Base-by-base conservation (phyloP, 495 filamentous ascomycete species). In the Aspergillus steynii region DNA sequence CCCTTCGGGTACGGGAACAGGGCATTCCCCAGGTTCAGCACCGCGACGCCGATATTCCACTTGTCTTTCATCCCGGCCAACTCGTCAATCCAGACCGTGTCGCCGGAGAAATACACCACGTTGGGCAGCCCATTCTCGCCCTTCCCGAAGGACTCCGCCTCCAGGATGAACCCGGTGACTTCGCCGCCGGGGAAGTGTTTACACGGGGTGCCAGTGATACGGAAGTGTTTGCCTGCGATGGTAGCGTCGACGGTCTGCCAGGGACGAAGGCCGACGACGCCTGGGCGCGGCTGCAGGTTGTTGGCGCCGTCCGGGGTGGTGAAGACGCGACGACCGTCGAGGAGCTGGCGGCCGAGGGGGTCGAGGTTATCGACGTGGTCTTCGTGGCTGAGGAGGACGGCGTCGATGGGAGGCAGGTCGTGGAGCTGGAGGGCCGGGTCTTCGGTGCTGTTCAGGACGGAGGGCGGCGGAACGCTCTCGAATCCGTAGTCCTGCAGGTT, bases 361-460 rank as follows among this genome's bases (percentile, higher is more conserved):
- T 85, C 81, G 1, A 85, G 73, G 60, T 83, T 85, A 59, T 84
- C 81, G 0, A 74, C 72, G 56, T 85, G 81, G 62, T 83, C 81
- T 67, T 84, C 82, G 53, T 85, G 80, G 62, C 77, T 79, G 20
- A 85, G 74, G 2, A 85, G 71, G 3, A 85, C 69, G 9, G 75
- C 79, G 34, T 83, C 81, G 60, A 84, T 80, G 5, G 69, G 71
- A 0, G 82, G 82, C 0, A 85, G 70, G 9, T 77, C 51, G 1
- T 68, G 58, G 2, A 81, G 65, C 0, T 60, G 31, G 0, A 82
- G 53, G 9, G 77, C 80, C 0, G 80, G 75, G 20, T 12, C 20
- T 15, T 54, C 26, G 52, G 26, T 12, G 15, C 10, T 54, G 29
- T 6, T 54, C 12, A 54, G 52, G 3, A 20, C 6, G 2, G 5